A percentile compares a stretch with the other conserved stretches of the same genome.
Conservation (phyloP, 768 basidiomycete species). For the Suillus spraguei region DNA sequence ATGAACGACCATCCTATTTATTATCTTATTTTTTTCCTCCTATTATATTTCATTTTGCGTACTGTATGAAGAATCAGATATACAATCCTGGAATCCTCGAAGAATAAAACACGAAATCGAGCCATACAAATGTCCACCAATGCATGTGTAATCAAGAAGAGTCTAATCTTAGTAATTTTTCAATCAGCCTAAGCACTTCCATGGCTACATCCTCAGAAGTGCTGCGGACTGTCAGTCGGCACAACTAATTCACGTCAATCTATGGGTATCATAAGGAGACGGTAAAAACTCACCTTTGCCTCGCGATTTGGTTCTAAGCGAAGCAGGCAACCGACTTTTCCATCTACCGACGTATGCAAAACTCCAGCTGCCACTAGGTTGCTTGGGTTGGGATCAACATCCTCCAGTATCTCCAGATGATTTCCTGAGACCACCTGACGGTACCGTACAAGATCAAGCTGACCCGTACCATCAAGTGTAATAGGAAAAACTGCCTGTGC, state of each 20-base stretch:
- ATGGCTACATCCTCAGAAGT: conserved; percentile 89
- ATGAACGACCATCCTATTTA: conserved; percentile 18
- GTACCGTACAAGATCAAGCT: conserved; percentile 75
- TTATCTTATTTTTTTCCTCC: conserved; percentile 12
- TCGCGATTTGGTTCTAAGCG: conserved; percentile 94
- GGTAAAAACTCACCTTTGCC: conserved; percentile 69
- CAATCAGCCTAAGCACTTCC: conserved; percentile 61
- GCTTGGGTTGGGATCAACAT: conserved; percentile 91
- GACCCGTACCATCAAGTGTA: conserved; percentile 60
- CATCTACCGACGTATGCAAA: conserved; percentile 85
- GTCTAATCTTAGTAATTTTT: conserved; percentile 38
- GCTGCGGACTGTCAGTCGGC: conserved; percentile 90
- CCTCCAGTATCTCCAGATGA: conserved; percentile 74
- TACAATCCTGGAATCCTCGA: conserved; percentile 18
- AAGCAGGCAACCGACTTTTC: conserved; percentile 94
- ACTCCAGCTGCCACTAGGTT: conserved; percentile 97
- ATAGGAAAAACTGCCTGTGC: conserved; percentile 88
- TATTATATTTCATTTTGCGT: conserved; percentile 22
- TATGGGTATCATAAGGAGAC: conserved; percentile 1
- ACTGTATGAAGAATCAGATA: conserved; percentile 26
- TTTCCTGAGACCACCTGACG: conserved; percentile 78
- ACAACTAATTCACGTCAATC: conserved; percentile 55
- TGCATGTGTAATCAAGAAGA: conserved; percentile 14
- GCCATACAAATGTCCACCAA: background rate
- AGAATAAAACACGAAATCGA: conserved; percentile 5